Conservation (phyloP, 371 early-diverging fungal species). For the Syncephalis fuscata region DNA sequence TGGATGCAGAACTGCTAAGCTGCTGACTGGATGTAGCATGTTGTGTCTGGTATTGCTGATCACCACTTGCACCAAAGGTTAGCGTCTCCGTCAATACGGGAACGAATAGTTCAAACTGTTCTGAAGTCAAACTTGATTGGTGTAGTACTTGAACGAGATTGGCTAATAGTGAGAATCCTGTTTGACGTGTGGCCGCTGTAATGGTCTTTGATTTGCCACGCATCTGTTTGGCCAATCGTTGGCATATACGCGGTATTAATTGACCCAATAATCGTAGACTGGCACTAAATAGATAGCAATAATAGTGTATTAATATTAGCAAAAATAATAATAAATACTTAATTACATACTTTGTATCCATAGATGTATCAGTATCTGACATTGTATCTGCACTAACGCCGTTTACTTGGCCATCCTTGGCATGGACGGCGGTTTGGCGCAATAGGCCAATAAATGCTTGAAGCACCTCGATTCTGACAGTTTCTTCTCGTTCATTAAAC, state of each 20-base stretch:
- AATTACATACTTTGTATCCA: background rate
- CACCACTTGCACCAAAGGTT: too few relatives aligned
- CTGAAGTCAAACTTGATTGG: too few relatives aligned
- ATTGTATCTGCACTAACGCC: background rate
- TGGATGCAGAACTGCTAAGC: conserved; percentile 25
- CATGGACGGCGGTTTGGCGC: conserved; percentile 28
- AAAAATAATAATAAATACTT: too few relatives aligned
- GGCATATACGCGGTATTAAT: conserved; percentile 45
- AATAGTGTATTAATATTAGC: too few relatives aligned
- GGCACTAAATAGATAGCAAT: too few relatives aligned
- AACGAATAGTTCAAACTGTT: too few relatives aligned
- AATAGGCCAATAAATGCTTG: conserved; percentile 56
- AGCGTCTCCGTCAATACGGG: too few relatives aligned
- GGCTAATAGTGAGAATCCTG: conserved; percentile 48
- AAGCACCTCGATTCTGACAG: conserved; percentile 73
- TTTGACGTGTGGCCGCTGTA: conserved; percentile 45
- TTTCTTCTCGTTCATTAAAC: conserved; percentile 85
- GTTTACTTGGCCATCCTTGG: background rate
- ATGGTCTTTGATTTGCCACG: conserved; percentile 29
- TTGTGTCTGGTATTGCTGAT: too few relatives aligned
- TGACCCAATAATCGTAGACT: conserved; percentile 21
- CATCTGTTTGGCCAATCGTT: conserved; percentile 50
- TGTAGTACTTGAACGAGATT: too few relatives aligned
- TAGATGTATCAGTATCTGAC: conserved; percentile 10
- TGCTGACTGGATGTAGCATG: too few relatives aligned